Evolutionary conservation across 1,139 yeast species (phyloP).

Genomic region (Magnusiomyces clavatus): DNA sequence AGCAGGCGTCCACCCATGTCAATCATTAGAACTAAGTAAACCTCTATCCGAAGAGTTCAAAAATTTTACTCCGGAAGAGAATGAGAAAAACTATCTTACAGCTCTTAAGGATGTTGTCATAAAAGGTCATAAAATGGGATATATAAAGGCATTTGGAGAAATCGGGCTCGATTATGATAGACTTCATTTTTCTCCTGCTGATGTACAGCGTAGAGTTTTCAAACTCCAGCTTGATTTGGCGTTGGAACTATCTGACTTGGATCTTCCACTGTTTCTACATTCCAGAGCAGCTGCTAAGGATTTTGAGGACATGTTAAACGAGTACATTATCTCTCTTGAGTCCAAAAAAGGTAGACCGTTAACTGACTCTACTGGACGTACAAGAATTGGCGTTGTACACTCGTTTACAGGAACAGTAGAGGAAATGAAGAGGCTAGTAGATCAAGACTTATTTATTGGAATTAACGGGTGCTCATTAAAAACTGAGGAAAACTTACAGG

Average conservation of each 20-base stretch:
- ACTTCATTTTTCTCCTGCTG: constrained; percentile 61
- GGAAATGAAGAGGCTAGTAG: constrained; percentile 48
- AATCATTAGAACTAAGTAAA: constrained; percentile 56
- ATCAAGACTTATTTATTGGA: constrained; percentile 63
- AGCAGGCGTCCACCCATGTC: constrained; percentile 93
- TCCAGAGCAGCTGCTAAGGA: constrained; percentile 86
- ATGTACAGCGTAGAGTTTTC: constrained; percentile 62
- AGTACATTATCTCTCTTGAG: constrained; percentile 38
- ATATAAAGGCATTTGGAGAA: constrained; percentile 78
- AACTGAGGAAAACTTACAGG: constrained; percentile 62
- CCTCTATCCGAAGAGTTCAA: constrained; percentile 16
- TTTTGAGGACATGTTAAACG: constrained; percentile 54
- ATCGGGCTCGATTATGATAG: constrained; percentile 92
- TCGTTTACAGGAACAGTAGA: constrained; percentile 82
- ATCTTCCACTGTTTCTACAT: constrained; percentile 77
- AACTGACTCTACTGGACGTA: too few relatives aligned
- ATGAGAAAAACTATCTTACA: constrained; percentile 32
- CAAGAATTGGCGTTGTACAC: constrained; percentile 68
- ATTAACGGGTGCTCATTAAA: constrained; percentile 90
- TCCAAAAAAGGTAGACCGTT: neutral
- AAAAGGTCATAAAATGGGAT: constrained; percentile 37
- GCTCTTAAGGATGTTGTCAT: constrained; percentile 44
- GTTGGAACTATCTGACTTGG: constrained; percentile 35
- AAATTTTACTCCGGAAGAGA: constrained; percentile 7
- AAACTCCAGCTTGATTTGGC: constrained; percentile 62